A percentile compares a stretch with the other conserved stretches of the same genome.
phyloP scores from a whole-genome alignment of 1,284 basidiomycete species.

The Abortiporus biennis region DNA sequence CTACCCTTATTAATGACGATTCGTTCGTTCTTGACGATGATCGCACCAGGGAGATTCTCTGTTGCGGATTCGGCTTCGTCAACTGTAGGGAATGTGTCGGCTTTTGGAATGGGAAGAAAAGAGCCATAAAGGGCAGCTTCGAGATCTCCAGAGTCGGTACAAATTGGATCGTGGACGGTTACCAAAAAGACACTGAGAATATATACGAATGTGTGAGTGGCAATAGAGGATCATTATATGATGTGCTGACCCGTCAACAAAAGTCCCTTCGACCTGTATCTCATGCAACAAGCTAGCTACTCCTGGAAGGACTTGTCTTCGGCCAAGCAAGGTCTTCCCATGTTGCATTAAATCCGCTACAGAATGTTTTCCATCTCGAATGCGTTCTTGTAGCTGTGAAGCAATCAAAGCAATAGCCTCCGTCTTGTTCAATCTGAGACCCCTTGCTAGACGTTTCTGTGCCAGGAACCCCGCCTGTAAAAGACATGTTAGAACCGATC shows the following conservation, averaged over 20 bases:
- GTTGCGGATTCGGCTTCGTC: conserved; percentile 41
- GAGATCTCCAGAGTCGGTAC: conserved; percentile 77
- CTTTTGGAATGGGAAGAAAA: conserved; percentile 78
- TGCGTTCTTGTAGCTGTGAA: conserved; percentile 87
- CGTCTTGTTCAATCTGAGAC: conserved; percentile 78
- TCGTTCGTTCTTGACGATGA: conserved; percentile 61
- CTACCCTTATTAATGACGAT: conserved; percentile 77
- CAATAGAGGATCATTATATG: conserved; percentile 1
- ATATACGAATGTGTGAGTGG: conserved; percentile 1
- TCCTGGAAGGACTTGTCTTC: conserved; percentile 84
- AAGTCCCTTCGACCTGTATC: conserved; percentile 92
- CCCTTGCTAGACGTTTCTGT: conserved; percentile 91
- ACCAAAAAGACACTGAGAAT: conserved; percentile 84
- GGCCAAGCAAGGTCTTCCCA: conserved; percentile 85
- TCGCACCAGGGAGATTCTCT: conserved; percentile 66
- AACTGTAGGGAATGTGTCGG: conserved; percentile 56
- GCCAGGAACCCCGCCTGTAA: conserved; percentile 77
- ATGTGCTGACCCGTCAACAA: conserved; percentile 68
- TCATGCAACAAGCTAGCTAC: conserved; percentile 68
- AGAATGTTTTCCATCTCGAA: conserved; percentile 88
- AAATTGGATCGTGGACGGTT: conserved; percentile 92
- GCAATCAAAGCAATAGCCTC: conserved; percentile 92
- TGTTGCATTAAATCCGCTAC: conserved; percentile 91
- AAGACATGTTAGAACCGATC: not conserved
- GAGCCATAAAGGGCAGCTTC: conserved; percentile 86